Base-by-base conservation (phyloP, 1,284 basidiomycete genomes). In the Stereum hirsutum region DNA sequence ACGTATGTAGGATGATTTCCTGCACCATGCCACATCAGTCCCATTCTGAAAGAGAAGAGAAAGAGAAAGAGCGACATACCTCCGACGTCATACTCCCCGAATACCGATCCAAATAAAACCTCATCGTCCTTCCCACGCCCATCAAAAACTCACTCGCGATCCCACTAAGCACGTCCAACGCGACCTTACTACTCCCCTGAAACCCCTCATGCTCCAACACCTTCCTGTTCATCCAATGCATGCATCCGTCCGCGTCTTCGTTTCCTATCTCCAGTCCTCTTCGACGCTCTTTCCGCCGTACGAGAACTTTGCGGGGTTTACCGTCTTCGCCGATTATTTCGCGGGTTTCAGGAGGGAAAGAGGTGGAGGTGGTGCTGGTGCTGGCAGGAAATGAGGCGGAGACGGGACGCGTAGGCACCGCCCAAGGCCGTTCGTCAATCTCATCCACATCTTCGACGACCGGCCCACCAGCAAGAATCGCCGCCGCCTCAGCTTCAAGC, bases 1-100 rank as follows among this genome's bases (percentile, higher is more conserved):
- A 66, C 0, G 88, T 86, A 59, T 95, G 91, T 3, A 93, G 69
- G 26, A 96, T 79, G 39, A 97, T 91, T 77, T 96, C 91, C 87
- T 94, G 48, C 25, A 21, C 24, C 41, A 43, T 31, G 28, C 4
- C 6, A 20, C 19, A 21, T 36, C 11, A 39, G 32, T 12, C 14
- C 6, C 25, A 36, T 17, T 19, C 31, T 20, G 27, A 42, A 46
- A 17, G 47, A 43, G 48, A 26, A 11, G 45, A 28, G 15, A 7
- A 38, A 35, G 39, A 23, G 23, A 28, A 46, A 21, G 49, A n/a
- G n/a, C n/a, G n/a, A n/a, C 46, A 25, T 48, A 92, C 90, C 74
- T 95, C 90, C 0, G 87, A 60, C 4, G 80, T 78, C 84, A 97
- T 90, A 35, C 72, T 74, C 34, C 74, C 65, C 0, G 75, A 76